A percentile compares a stretch with the other conserved stretches of the same genome.
These are phyloP conservation scores for Peniophora sp. DNA, from an alignment of 1,284 basidiomycete species.

Conservation along the genomic window DNA sequence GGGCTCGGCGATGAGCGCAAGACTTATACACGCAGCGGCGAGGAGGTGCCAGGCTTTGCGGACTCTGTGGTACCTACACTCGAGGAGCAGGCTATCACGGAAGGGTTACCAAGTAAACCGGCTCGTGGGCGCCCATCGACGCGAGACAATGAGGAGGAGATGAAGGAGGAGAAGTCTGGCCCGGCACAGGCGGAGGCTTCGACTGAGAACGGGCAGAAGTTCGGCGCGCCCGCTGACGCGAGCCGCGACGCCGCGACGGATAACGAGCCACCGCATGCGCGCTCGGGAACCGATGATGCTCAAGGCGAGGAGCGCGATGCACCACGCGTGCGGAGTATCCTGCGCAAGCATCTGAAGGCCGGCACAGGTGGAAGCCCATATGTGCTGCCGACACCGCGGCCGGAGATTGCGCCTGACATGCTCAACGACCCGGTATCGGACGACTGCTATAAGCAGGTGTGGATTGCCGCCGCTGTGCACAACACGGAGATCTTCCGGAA, in stretches of 20 bases:
- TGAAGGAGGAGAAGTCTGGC: conserved; percentile 17
- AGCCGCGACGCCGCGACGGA: conserved; percentile 32
- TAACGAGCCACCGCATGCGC: conserved; percentile 36
- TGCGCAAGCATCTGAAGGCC: conserved; percentile 49
- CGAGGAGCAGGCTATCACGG: conserved; percentile 59
- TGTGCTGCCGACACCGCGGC: conserved; percentile 59
- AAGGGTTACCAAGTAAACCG: conserved; percentile 13
- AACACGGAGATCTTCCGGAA: conserved; percentile 93
- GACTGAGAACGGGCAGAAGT: conserved; percentile 33
- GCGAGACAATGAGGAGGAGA: conserved; percentile 23
- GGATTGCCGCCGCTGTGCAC: conserved; percentile 78
- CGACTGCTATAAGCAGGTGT: conserved; percentile 82
- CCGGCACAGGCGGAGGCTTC: conserved; percentile 26
- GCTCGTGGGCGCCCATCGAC: conserved; percentile 16
- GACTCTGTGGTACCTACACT: conserved; percentile 62
- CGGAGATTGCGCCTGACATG: conserved; percentile 65
- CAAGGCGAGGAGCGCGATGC: conserved; percentile 46
- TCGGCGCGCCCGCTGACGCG: conserved; percentile 49
- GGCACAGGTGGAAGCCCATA: conserved; percentile 49
- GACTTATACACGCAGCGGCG: conserved; percentile 45
- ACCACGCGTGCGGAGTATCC: conserved; percentile 37
- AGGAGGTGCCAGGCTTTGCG: conserved; percentile 51
- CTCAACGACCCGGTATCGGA: conserved; percentile 87
- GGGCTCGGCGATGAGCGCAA: conserved; percentile 43
- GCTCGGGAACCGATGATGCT: conserved; percentile 35